These are phyloP conservation scores for Metschnikowia lunata DNA, from an alignment of 805 yeast genomes.

Conservation along the genomic window DNA sequence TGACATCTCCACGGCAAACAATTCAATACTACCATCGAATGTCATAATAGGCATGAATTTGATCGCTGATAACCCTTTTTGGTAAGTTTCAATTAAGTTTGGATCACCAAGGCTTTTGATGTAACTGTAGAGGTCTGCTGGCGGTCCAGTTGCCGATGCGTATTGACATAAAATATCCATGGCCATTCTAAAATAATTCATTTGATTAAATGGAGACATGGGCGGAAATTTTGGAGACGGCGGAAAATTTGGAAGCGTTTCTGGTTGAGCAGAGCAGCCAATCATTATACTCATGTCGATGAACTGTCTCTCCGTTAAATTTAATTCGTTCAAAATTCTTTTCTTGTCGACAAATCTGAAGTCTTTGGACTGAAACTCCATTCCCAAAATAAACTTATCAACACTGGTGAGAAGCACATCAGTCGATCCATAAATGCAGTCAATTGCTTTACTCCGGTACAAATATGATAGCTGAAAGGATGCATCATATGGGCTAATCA, in stretches of 20 bases:
- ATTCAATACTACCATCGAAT: conserved; percentile 62
- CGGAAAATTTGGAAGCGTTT: conserved; percentile 51
- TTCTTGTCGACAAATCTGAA: conserved; percentile 62
- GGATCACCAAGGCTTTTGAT: conserved; percentile 46
- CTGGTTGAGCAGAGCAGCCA: conserved; percentile 74
- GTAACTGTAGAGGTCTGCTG: conserved; percentile 39
- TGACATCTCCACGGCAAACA: conserved; percentile 43
- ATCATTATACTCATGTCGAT: conserved; percentile 71
- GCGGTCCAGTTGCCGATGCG: conserved; percentile 24
- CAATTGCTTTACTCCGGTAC: conserved; percentile 51
- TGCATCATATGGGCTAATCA: conserved; percentile 80
- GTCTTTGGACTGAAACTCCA: conserved; percentile 62
- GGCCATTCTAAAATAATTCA: conserved; percentile 38
- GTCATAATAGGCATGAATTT: conserved; percentile 72
- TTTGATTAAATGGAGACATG: conserved; percentile 36
- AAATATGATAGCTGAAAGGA: conserved; percentile 77
- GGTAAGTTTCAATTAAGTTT: conserved; percentile 46
- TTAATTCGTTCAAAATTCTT: conserved; percentile 56
- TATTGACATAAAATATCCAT: conserved; percentile 37
- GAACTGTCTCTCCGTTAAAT: conserved; percentile 60
- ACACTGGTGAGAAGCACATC: conserved; percentile 64
- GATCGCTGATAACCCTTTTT: conserved; percentile 64
- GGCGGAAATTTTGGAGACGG: conserved; percentile 40
- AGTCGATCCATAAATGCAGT: conserved; percentile 79
- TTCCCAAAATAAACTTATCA: conserved; percentile 66